These are phyloP conservation scores for Amanita rimosa DNA, from an alignment of 768 basidiomycete genomes.

Conservation along the genomic window DNA sequence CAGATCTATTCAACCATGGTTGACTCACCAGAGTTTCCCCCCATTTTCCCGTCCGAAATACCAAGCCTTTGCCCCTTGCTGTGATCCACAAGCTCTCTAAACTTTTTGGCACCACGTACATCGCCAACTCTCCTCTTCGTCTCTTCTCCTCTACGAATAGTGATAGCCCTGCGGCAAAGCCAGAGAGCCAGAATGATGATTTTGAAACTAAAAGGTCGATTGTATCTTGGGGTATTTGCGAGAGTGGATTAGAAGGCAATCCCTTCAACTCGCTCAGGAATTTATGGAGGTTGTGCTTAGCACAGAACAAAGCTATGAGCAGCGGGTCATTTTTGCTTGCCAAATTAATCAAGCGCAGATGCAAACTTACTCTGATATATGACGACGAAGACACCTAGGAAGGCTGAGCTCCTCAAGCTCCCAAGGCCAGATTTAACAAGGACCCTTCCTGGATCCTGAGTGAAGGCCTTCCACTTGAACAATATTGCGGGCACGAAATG, in stretches of 20 bases:
- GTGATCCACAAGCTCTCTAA: constrained; percentile 87
- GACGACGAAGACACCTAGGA: constrained; percentile 73
- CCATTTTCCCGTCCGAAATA: constrained; percentile 58
- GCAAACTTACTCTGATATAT: constrained; percentile 63
- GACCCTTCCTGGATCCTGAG: constrained; percentile 54
- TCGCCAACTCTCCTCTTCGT: constrained; percentile 83
- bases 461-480: constrained; percentile 63
- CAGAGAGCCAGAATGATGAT: constrained; percentile 63
- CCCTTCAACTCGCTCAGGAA: constrained; percentile 23
- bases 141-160: constrained; percentile 82
- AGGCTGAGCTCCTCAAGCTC: constrained; percentile 75
- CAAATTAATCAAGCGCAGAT: background rate
- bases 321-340: background rate
- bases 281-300: constrained; percentile 48
- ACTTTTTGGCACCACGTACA: constrained; percentile 85
- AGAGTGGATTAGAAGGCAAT: constrained; percentile 19
- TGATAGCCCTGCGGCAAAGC: constrained; percentile 63
- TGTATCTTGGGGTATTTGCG: constrained; percentile 31
- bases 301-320: constrained; percentile 46
- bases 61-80: constrained; percentile 63
- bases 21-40: constrained; percentile 59
- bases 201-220: constrained; percentile 54
- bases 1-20: constrained; percentile 6
- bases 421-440: constrained; percentile 56
- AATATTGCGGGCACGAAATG: constrained; percentile 83